phyloP scores from a whole-genome alignment of 163 green algal genomes.

The Scenedesmus sp. region DNA sequence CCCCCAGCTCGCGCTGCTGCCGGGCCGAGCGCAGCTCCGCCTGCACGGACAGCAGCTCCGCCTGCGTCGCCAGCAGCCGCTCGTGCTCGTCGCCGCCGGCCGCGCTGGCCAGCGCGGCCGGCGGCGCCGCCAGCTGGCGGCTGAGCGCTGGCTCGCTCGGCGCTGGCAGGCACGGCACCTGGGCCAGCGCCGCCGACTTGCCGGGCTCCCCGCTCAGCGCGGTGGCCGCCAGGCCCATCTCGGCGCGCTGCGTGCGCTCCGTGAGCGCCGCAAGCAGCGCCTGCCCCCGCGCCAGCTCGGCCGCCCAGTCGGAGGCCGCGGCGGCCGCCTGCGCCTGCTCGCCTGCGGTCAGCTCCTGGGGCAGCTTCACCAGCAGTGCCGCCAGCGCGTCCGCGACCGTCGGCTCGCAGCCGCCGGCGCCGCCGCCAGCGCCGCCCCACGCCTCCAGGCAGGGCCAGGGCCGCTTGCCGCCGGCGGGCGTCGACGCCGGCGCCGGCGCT shows the following conservation, averaged over 20 bases:
- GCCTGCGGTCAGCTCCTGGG: conserved; percentile 16
- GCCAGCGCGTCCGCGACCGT: too few species aligned
- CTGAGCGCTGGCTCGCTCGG: too few species aligned
- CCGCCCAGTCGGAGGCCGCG: conserved; percentile 25
- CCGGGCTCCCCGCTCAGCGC: too few species aligned
- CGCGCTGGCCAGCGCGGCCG: too few species aligned
- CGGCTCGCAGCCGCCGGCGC: too few species aligned
- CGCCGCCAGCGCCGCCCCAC: too few species aligned
- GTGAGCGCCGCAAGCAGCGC: conserved; percentile 7
- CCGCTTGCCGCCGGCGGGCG: neutral
- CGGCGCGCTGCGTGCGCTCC: conserved; percentile 12
- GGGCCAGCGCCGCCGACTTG: too few species aligned
- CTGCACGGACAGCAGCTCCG: conserved; percentile 19
- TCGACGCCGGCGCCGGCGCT: neutral
- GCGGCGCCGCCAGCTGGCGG: too few species aligned
- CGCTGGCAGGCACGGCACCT: too few species aligned
- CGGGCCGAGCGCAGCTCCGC: conserved; percentile 30
- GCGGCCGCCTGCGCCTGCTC: conserved; percentile 19
- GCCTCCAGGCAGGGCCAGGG: conserved; percentile 23
- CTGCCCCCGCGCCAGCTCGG: conserved; percentile 20
- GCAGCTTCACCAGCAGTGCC: conserved; percentile 20
- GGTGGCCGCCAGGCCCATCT: conserved; percentile 32
- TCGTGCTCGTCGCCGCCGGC: too few species aligned
- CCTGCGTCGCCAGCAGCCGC: conserved; percentile 16
- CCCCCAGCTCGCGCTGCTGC: conserved; percentile 34